Conservation (phyloP, 768 basidiomycete species). For the Xanthoconium stramineum region DNA sequence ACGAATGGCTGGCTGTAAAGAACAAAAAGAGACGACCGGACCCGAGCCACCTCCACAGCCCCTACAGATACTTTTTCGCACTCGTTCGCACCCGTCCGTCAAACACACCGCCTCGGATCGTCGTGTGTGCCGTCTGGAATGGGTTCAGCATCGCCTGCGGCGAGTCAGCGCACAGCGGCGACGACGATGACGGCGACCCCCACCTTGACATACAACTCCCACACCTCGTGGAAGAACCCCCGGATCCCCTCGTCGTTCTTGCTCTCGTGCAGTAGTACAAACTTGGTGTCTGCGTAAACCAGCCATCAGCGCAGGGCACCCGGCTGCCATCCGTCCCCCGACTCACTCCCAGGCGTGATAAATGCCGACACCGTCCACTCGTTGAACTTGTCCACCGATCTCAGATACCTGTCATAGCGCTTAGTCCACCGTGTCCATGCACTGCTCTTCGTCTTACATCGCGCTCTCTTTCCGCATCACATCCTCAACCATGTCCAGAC, state of each 20-base stretch:
- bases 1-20: slow-evolving; percentile 1
- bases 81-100: slow-evolving; percentile 80
- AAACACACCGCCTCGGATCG: slow-evolving; percentile 77
- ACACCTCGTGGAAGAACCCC: slow-evolving; percentile 89
- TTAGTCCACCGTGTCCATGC: slow-evolving; percentile 11
- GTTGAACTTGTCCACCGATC: slow-evolving; percentile 94
- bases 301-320: not conserved
- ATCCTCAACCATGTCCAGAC: slow-evolving; percentile 93
- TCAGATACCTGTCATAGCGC: slow-evolving; percentile 73
- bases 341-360: slow-evolving; percentile 90
- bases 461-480: slow-evolving; percentile 76
- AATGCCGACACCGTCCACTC: slow-evolving; percentile 99
- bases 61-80: slow-evolving; percentile 77
- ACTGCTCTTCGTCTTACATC: slow-evolving; percentile 54
- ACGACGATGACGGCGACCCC: slow-evolving; percentile 9
- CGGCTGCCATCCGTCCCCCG: not conserved
- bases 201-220: slow-evolving; percentile 98
- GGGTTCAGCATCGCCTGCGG: slow-evolving; percentile 84
- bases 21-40: slow-evolving; percentile 17
- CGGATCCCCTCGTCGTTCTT: slow-evolving; percentile 98
- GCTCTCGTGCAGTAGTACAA: slow-evolving; percentile 88
- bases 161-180: not conserved
- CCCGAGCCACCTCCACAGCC: slow-evolving; percentile 18
- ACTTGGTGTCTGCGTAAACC: slow-evolving; percentile 75
- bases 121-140: slow-evolving; percentile 90